Percentiles rank a stretch among this genome's conserved stretches.
Evolutionary conservation across 768 basidiomycete genomes (phyloP).

Genomic region (Lyophyllum atratum): DNA sequence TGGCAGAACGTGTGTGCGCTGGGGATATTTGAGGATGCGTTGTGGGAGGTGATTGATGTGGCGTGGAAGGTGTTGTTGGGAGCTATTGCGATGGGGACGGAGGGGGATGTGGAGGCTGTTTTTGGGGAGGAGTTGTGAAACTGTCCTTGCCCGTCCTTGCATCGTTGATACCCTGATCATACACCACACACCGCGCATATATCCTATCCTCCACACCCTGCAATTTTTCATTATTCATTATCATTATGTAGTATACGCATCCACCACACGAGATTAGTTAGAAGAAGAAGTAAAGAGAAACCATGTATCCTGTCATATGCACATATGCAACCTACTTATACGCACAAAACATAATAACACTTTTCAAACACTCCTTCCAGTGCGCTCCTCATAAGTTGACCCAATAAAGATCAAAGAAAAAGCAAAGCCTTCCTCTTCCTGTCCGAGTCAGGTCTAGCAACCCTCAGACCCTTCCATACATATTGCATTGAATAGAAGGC

Average conservation of each 20-base stretch:
- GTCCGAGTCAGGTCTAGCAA: too few relatives aligned
- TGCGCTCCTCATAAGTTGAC: too few relatives aligned
- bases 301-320: neutral
- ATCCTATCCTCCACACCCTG: neutral
- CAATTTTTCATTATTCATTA: neutral
- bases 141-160: neutral
- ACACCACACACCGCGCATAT: neutral
- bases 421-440: too few relatives aligned
- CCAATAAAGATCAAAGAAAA: too few relatives aligned
- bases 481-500: too few relatives aligned
- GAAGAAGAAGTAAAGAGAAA: neutral
- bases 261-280: neutral
- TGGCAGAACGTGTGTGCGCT: constrained; percentile 75
- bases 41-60: constrained; percentile 69
- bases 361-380: too few relatives aligned
- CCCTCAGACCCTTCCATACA: too few relatives aligned
- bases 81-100: constrained; percentile 55
- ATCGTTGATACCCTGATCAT: neutral
- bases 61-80: constrained; percentile 70
- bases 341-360: too few relatives aligned
- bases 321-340: too few relatives aligned
- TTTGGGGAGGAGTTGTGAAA: neutral
- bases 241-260: neutral
- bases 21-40: constrained; percentile 62
- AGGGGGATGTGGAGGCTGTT: constrained; percentile 27